Base-by-base conservation (phyloP, 495 filamentous ascomycete species). In the Podospora australis region DNA sequence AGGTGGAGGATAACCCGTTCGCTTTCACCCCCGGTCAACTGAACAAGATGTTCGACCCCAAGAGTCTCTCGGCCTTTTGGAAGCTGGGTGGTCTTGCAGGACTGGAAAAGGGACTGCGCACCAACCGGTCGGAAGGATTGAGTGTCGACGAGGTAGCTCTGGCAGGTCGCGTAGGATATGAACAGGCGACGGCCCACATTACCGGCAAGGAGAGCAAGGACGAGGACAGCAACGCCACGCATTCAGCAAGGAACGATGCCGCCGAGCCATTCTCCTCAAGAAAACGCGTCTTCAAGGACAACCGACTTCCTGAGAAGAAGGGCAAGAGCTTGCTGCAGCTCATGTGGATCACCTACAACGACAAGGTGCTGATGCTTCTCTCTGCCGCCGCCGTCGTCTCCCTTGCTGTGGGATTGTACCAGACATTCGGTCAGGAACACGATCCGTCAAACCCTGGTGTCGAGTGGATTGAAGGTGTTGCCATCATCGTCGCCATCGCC, bases 281-380 rank as follows among this genome's bases (percentile, higher is more conserved):
- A 47, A 82, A 84, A 57, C 76, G 84, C 26, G 71, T 90, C 16
- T 94, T 70, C 44, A 58, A 73, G 42, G 80, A 88, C 60, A 94
- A 94, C 55, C 65, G 79, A 43, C 61, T 94, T 17, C 88, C 88
- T 0, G 77, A 73, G 46, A 84, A 86, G 60, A 85, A 90, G 56
- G 78, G 83, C 23, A 84, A 87, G 48, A 80, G 70, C 35, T 75
- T 94, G 44, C 72, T 84, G 50, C 75, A 82, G 55, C 55, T 91
- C 26, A 82, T 90, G 60, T 94, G 87, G 87, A 82, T 84, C 58
- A 87, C 87, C 7, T 90, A 88, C 61, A 88, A 91, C 57, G 88
- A 94, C 67, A 88, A 88, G 51, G 85, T 94, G 17, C 71, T 94
- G 44, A 84, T 91, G 14, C 67, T 88, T 14, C 69, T 89, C 43